phyloP scores from a whole-genome alignment of 1,139 yeast genomes.

The Geotrichum histeridarum region DNA sequence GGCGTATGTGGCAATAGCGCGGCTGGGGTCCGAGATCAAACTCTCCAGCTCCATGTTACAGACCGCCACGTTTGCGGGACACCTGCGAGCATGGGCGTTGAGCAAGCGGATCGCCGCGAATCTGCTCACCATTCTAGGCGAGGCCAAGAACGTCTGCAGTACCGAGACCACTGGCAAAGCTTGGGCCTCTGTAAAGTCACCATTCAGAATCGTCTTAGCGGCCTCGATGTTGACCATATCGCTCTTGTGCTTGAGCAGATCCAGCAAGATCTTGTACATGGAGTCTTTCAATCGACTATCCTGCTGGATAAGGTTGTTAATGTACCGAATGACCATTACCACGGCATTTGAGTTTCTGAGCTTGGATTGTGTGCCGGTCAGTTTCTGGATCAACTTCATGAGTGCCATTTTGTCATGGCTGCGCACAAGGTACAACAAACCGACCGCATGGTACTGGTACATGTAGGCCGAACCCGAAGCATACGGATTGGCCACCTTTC shows the following conservation, averaged over 20 bases:
- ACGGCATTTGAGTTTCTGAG: conserved; percentile 53
- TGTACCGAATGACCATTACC: conserved; percentile 78
- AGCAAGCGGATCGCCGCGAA: conserved; percentile 90
- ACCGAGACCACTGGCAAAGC: conserved; percentile 60
- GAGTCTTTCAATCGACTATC: conserved; percentile 43
- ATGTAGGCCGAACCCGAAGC: conserved; percentile 46
- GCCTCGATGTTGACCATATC: conserved; percentile 93
- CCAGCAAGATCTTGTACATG: conserved; percentile 59
- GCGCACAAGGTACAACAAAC: conserved; percentile 79
- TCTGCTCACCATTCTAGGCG: conserved; percentile 84
- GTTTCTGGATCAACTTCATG: conserved; percentile 80
- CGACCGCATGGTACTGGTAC: conserved; percentile 94
- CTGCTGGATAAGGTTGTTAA: conserved; percentile 64
- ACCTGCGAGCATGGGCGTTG: conserved; percentile 74
- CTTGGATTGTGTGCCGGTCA: conserved; percentile 49
- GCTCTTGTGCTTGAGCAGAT: conserved; percentile 72
- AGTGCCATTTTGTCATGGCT: conserved; percentile 92
- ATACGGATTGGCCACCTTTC: conserved; percentile 27
- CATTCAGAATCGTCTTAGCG: conserved; percentile 70
- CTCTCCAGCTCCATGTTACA: conserved; percentile 80
- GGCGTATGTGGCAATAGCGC: conserved; percentile 95
- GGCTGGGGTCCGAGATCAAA: conserved; percentile 78
- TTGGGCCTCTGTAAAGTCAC: conserved; percentile 58
- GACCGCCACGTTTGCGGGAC: conserved; percentile 71
- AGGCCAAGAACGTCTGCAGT: conserved; percentile 71